Base-by-base conservation (phyloP, 2,329 filamentous ascomycete genomes). In the Ophiosphaerella korrae region DNA sequence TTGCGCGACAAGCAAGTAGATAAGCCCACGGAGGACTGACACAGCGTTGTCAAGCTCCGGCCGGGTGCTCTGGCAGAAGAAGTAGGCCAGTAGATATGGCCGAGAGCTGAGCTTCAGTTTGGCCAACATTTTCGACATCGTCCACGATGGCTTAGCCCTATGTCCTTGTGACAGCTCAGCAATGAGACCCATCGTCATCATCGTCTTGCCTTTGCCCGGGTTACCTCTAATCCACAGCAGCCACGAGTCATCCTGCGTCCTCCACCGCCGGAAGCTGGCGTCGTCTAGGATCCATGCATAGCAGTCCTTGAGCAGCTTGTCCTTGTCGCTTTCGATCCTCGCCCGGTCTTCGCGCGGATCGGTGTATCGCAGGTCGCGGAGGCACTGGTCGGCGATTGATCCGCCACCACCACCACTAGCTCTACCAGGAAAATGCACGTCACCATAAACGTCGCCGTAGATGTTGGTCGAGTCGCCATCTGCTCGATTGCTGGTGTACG, bases 281-380 rank as follows among this genome's bases (percentile, higher is more conserved):
- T 52, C 38, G 13, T 52, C 18, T 13, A 55, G 42, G n/a, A 55
- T 36, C 53, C 49, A 55, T 18, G 26, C 37, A 42, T 45, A 55
- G 6, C 45, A 39, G 34, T 33, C 52, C 37, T 5, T 26, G 13
- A 54, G 34, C 18, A 54, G 38, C 5, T 24, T 21, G 37, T 37
- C 45, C 42, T 48, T 48, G 32, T 21, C 43, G n/a, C 23, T n/a
- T 12, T 31, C 23, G 29, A 49, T 49, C 33, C 46, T 39, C 23
- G 16, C 38, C 11, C 39, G 41, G 40, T 55, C 48, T 13, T 48
- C 31, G 31, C 35, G 46, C 13, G 57, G 54, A n/a, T 62, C 35
- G 11, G 48, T 49, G 13, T 33, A 7, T 37, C 42, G 32, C 21
- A 56, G 36, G 45, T 47, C 50, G 42, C 33, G 18, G 12, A 61